Base-by-base conservation (phyloP, 768 basidiomycete species). In the Coprinopsis strossmayeri region DNA sequence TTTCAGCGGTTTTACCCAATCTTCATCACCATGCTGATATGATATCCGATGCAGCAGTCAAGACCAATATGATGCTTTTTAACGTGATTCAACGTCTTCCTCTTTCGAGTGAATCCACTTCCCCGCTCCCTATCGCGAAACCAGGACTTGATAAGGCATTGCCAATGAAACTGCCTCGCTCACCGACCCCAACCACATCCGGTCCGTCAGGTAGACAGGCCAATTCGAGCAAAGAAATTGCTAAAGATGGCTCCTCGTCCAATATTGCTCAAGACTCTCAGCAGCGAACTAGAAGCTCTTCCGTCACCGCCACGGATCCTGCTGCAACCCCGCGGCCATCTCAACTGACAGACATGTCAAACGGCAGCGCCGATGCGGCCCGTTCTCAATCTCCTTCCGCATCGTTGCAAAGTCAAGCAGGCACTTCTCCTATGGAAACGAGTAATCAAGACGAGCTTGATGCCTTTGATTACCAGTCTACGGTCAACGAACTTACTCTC, bases 1-100 rank as follows among this genome's bases (percentile, higher is more conserved):
- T 99, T 37, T 86, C 89, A 7, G 90, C 91, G 7, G 88, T 99
- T 49, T 76, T 99, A 13, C 92, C 93, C 5, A 96, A 95, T 58
- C 82, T 99, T 41, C 93, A 95, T 0, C 91, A 95, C 55, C 90
- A 93, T 57, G 87, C 85, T 42, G 71, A 81, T 0, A 86, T 86
- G 74, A 97, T 98, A 51, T 90, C 94, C 58, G 74, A 81, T 1
- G 88, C 86, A 2, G 96, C 96, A 1, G 74, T 80, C 38, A 79
- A 84, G 27, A 92, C 92, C 32, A 97, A 98, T 61, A 85, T 87
- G 54, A 76, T 82, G 5, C 79, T 99, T 12, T 79, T 84, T 55
- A 78, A 76, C 47, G 91, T 95, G 34, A 91, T 99, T 13, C 90
- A 94, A 61, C 77, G 77, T 24, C 74, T 95, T 2, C 93, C 93